Conservation (phyloP, 495 filamentous ascomycete genomes). For the Lentithecium fluviatile region DNA sequence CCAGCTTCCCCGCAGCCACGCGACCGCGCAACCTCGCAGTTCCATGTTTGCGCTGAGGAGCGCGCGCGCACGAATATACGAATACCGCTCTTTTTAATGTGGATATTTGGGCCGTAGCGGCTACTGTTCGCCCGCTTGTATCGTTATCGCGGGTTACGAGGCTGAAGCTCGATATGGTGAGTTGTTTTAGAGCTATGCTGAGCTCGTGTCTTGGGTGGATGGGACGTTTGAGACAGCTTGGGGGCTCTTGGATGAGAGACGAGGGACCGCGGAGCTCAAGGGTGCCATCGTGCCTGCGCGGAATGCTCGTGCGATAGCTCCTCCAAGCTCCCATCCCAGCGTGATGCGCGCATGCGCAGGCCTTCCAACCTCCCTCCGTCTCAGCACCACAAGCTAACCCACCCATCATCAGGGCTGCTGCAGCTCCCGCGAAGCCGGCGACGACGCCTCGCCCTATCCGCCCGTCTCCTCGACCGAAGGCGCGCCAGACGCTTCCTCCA, state of each 20-base stretch:
- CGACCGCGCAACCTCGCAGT: neutral
- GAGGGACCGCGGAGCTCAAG: no score
- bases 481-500: conserved; percentile 20
- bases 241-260: no score
- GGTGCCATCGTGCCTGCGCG: neutral
- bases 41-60: neutral
- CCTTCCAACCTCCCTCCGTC: neutral
- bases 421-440: conserved; percentile 10
- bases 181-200: conserved; percentile 5
- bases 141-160: conserved; percentile 6
- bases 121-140: neutral
- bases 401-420: conserved; percentile 32
- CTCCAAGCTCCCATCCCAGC: neutral
- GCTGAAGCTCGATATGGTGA: conserved; percentile 1
- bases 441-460: conserved; percentile 15
- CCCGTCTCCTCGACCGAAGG: conserved; percentile 8
- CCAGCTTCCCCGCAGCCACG: neutral
- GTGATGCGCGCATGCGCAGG: neutral
- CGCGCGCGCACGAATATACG: neutral
- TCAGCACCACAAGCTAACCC: conserved; percentile 1
- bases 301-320: neutral
- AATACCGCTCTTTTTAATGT: conserved; percentile 16
- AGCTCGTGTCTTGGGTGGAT: neutral
- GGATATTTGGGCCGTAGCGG: conserved; percentile 7
- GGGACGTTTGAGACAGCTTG: no score